A percentile compares a stretch with the other conserved stretches of the same genome.
Conservation (phyloP, 331 rosid genomes). For the Cucumis variabilis region DNA sequence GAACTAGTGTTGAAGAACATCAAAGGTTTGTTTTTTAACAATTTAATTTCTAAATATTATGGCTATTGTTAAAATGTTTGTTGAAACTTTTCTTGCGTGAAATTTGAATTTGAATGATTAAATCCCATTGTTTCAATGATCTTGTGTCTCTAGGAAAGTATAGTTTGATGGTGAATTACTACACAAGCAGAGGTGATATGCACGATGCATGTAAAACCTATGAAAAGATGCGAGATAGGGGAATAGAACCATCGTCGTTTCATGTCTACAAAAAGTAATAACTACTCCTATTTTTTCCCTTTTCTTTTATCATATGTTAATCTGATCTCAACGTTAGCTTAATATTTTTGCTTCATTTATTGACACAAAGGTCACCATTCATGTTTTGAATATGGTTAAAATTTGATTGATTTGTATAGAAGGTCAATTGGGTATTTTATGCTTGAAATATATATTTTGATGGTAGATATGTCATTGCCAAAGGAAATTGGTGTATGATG, state of each 20-base stretch:
- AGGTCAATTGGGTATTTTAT: neutral
- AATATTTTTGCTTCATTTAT: neutral
- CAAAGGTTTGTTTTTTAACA: neutral
- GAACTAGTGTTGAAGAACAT: neutral
- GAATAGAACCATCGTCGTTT: conserved; percentile 89
- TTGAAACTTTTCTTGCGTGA: too few species aligned
- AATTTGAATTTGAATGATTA: neutral
- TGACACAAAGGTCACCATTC: neutral
- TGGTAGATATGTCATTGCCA: conserved; percentile 1
- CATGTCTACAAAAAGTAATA: too few species aligned
- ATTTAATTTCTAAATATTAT: neutral
- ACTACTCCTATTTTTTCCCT: conserved; percentile 42
- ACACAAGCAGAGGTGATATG: conserved; percentile 96
- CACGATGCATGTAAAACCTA: conserved; percentile 90
- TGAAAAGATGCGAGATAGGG: conserved; percentile 97
- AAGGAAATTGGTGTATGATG: too few species aligned
- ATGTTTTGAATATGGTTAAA: neutral
- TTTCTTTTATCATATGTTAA: conserved; percentile 9
- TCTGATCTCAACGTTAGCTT: conserved; percentile 12
- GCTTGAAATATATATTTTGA: neutral
- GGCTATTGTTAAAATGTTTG: neutral
- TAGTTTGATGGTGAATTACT: conserved; percentile 91
- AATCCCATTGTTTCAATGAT: too few species aligned
- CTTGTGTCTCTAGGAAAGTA: conserved; percentile 96
- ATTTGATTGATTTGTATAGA: neutral